Percentiles rank a stretch among this genome's conserved stretches.
phyloP scores from a whole-genome alignment of 768 basidiomycete genomes.

The Lactarius vividus region DNA sequence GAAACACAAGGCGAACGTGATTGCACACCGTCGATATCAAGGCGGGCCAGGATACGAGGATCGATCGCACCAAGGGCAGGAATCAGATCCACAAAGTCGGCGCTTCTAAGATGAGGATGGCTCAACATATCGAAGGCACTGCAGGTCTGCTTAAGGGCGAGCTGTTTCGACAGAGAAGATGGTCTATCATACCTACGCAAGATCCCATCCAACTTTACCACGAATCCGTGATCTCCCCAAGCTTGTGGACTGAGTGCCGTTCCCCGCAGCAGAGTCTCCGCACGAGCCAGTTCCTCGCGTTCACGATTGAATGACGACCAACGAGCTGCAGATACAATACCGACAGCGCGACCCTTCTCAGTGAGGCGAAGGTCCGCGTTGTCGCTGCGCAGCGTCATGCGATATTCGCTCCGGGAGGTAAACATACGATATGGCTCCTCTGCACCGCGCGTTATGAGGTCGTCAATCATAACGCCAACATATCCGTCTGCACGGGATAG shows the following conservation, averaged over 20 bases:
- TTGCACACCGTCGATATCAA: constrained; percentile 66
- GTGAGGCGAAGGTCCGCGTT: constrained; percentile 87
- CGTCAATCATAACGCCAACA: constrained; percentile 90
- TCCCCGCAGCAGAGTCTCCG: constrained; percentile 37
- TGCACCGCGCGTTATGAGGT: constrained; percentile 82
- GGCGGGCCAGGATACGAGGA: constrained; percentile 51
- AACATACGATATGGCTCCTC: constrained; percentile 97
- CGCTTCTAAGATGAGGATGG: constrained; percentile 50
- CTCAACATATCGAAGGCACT: constrained; percentile 78
- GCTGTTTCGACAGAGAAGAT: not conserved
- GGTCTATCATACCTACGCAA: constrained; percentile 39
- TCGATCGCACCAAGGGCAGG: constrained; percentile 53
- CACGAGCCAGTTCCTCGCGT: constrained; percentile 37
- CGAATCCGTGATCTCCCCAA: constrained; percentile 45
- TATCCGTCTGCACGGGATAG: constrained; percentile 84
- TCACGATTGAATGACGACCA: constrained; percentile 41
- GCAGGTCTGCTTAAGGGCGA: not conserved
- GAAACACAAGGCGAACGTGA: not conserved
- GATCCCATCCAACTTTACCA: constrained; percentile 43
- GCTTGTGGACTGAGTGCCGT: constrained; percentile 44
- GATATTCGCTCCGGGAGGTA: constrained; percentile 86
- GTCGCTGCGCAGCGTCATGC: constrained; percentile 83
- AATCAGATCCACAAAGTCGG: constrained; percentile 42
- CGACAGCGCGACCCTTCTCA: constrained; percentile 55
- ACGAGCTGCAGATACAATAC: constrained; percentile 44